phyloP scores from a whole-genome alignment of 768 basidiomycete genomes.

The Udeniomyces megalosporus region DNA sequence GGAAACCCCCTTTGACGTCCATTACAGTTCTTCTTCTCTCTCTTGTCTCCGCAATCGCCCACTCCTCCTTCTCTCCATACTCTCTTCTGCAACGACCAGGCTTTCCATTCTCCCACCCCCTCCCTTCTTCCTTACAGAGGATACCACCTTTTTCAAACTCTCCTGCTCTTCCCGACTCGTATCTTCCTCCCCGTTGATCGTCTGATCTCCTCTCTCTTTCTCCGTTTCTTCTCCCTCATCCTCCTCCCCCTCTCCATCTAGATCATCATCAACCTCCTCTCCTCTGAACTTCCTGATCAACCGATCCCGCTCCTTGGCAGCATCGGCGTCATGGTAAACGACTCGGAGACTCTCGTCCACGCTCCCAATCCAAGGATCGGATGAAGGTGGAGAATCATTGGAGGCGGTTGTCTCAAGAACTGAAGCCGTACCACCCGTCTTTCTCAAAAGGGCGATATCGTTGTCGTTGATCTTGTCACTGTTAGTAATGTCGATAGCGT shows the following conservation, averaged over 20 bases:
- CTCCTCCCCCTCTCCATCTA: not conserved
- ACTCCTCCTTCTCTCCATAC: not conserved
- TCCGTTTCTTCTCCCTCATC: not conserved
- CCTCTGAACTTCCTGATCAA: not conserved
- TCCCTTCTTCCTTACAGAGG: not conserved
- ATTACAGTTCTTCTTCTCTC: too few relatives aligned
- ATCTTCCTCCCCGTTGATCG: not conserved
- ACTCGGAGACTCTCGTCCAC: not conserved
- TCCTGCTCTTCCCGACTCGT: not conserved
- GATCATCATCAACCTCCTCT: not conserved
- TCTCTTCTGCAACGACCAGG: not conserved
- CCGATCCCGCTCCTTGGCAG: not conserved
- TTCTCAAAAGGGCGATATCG: too few relatives aligned
- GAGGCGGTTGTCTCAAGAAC: not conserved
- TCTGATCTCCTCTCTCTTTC: not conserved
- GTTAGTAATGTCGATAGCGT: not conserved
- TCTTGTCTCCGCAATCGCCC: not conserved
- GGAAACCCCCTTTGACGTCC: too few relatives aligned
- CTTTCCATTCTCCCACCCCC: not conserved
- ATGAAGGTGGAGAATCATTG: conserved; percentile 1
- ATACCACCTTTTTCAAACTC: not conserved
- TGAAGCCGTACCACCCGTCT: too few relatives aligned
- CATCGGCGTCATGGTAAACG: conserved; percentile 1
- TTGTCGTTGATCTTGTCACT: too few relatives aligned
- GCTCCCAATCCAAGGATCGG: too few relatives aligned